These are phyloP conservation scores for Trichomonas tenax DNA, from an alignment of 208 protist genomes.

Conservation along the genomic window DNA sequence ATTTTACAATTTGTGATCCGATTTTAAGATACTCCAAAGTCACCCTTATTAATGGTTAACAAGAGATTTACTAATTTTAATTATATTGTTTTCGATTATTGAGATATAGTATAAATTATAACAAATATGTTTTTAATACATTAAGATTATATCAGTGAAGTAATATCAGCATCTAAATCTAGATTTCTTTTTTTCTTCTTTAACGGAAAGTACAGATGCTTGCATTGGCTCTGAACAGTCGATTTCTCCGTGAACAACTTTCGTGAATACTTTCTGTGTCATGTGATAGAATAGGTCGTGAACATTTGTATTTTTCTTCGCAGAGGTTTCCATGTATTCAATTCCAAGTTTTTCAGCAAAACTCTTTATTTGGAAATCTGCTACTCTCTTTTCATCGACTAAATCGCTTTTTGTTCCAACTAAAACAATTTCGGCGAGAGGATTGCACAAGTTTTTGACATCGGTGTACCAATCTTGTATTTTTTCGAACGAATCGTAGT, in stretches of 20 bases:
- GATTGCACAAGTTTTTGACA: background rate
- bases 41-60: too few relatives aligned
- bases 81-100: too few relatives aligned
- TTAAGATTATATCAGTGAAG: background rate
- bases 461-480: background rate
- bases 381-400: background rate
- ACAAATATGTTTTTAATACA: too few relatives aligned
- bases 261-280: background rate
- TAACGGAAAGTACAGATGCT: background rate
- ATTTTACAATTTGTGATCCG: too few relatives aligned
- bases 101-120: too few relatives aligned
- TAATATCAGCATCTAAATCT: background rate
- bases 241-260: background rate
- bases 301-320: conserved; percentile 12
- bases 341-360: background rate
- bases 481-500: background rate
- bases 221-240: background rate
- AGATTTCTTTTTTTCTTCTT: background rate
- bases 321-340: conserved; percentile 1
- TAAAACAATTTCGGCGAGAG: background rate
- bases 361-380: background rate
- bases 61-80: too few relatives aligned
- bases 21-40: too few relatives aligned
- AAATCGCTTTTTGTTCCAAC: conserved; percentile 10
- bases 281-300: background rate